Base-by-base conservation (phyloP, 1,139 yeast species). In the Pichia inconspicua region DNA sequence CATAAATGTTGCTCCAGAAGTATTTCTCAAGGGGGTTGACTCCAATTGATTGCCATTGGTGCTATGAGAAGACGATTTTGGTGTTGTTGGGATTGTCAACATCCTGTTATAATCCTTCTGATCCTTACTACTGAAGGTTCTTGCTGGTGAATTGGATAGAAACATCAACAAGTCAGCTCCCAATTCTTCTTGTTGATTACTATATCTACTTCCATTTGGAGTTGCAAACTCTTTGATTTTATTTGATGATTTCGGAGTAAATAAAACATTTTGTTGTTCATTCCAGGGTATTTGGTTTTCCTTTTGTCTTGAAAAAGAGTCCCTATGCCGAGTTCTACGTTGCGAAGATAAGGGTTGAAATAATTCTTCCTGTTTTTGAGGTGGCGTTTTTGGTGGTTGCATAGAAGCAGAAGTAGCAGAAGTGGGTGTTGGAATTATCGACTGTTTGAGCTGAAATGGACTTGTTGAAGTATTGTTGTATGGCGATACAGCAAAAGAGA, bases 91-190 rank as follows among this genome's bases (percentile, higher is more conserved):
- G 31, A 62, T 51, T 41, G 47, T 41, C 42, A 42, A 40, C 1
- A 47, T 30, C 25, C 47, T 47, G 27, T 15, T 44, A 38, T 39
- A 9, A 6, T 50, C 51, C 14, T 57, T 47, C 17, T 42, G 44
- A 19, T 44, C 55, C 32, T 49, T 51, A 12, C 51, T 48, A 22
- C 62, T 56, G 1, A 83, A 82, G 0, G 90, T 88, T 48, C 63
- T 54, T 0, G 92, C 83, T 1, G 96, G 96, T 3, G 95, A 84
- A 5, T 94, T 84, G 4, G 95, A 95, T 58, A 87, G 71, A 63
- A 78, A 87, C 80, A 87, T 77, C 53, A 87, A 72, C 53, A 87
- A 68, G 62, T 84, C 94, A 1, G 95, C 96, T 6, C 95, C 96
- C 63, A 83, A 89, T 47, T 82, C 86, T 51, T 77, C 81, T 48